phyloP scores from a whole-genome alignment of 441 rosid species.

The Syzygium malaccense region DNA sequence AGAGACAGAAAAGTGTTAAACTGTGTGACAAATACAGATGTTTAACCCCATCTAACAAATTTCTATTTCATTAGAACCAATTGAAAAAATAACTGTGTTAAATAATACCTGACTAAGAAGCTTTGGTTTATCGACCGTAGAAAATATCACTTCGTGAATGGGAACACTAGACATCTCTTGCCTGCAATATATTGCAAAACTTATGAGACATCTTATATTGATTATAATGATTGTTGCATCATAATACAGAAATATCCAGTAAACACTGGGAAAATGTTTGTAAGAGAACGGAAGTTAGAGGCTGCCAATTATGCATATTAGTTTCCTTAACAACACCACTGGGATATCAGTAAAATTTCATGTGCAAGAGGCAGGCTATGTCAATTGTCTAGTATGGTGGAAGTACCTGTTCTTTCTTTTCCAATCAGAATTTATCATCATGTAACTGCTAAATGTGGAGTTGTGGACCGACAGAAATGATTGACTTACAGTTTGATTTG shows the following conservation, averaged over 20 bases:
- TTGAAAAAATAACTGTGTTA: background rate
- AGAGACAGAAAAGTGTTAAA: background rate
- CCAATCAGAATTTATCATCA: background rate
- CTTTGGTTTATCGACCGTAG: slow-evolving; percentile 68
- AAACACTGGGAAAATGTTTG: background rate
- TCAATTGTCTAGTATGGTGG: background rate
- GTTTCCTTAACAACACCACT: background rate
- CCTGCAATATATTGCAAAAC: slow-evolving; percentile 34
- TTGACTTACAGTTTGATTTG: background rate
- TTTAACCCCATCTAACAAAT: background rate
- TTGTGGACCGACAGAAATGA: background rate
- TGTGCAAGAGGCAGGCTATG: background rate
- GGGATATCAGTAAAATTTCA: background rate
- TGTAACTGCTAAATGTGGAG: background rate
- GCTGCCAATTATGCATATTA: background rate
- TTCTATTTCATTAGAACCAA: background rate
- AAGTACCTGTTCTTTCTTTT: background rate
- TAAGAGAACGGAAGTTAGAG: background rate
- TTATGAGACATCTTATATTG: background rate
- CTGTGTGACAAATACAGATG: background rate
- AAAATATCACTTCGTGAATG: slow-evolving; percentile 69
- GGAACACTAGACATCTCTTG: slow-evolving; percentile 25
- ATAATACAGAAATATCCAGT: background rate
- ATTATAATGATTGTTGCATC: background rate
- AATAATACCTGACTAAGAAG: slow-evolving; percentile 68